A percentile compares a stretch with the other conserved stretches of the same genome.
These are phyloP conservation scores for Rhizoclosmatium sp. DNA, from an alignment of 192 early-diverging fungal species.

Conservation along the genomic window DNA sequence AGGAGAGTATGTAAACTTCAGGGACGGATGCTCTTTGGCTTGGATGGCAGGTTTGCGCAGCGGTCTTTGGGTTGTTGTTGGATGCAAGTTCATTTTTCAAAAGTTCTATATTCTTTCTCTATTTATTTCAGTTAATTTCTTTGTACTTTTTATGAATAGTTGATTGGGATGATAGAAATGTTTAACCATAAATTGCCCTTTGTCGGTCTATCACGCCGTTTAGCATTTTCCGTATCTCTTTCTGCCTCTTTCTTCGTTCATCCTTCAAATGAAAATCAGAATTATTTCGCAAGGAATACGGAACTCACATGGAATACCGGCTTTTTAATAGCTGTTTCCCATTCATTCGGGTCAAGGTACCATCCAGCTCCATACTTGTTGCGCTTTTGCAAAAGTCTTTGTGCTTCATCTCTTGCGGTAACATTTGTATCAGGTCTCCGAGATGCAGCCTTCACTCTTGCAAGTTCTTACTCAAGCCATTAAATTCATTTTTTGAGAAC, in stretches of 20 bases:
- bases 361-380: background rate
- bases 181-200: background rate
- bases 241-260: background rate
- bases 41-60: background rate
- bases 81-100: too few species aligned
- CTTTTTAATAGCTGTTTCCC: background rate
- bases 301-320: background rate
- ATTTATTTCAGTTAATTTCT: too few species aligned
- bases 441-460: background rate
- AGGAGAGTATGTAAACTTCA: slow-evolving; percentile 7
- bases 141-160: too few species aligned
- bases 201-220: background rate
- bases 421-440: background rate
- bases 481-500: background rate
- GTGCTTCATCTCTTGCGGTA: background rate
- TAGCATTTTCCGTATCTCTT: background rate
- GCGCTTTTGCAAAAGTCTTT: background rate
- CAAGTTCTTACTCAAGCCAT: background rate
- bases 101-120: too few species aligned
- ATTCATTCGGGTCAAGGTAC: slow-evolving; percentile 1
- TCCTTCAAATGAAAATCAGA: background rate
- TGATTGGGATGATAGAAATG: too few species aligned
- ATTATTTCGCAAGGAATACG: too few species aligned
- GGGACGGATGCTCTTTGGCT: slow-evolving; percentile 7
- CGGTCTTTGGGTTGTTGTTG: too few species aligned